Conservation (phyloP, 129 eudicot species). For the Chrysanthemum seticuspe region DNA sequence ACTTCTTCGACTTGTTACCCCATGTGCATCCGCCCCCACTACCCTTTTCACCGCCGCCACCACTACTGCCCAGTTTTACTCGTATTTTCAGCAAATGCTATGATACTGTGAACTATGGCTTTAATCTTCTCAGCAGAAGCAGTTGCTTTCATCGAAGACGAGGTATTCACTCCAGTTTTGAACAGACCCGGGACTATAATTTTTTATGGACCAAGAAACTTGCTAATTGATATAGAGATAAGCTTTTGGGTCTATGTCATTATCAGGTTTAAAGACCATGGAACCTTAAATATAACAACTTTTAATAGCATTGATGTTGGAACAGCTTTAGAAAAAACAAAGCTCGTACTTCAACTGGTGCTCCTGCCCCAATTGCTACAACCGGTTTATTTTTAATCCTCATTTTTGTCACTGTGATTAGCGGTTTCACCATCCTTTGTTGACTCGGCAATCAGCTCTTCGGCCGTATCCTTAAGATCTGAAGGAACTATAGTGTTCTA, state of each 20-base stretch:
- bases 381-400: conserved; percentile 61
- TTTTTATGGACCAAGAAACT: conserved; percentile 67
- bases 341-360: conserved; percentile 76
- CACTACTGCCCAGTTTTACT: too few species aligned
- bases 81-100: too few species aligned
- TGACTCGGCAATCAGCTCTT: conserved; percentile 49
- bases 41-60: conserved; percentile 9
- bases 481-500: conserved; percentile 68
- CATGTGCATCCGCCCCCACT: conserved; percentile 43
- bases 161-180: conserved; percentile 53
- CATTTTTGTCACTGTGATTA: conserved; percentile 40
- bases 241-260: conserved; percentile 68
- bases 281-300: conserved; percentile 56
- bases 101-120: too few species aligned
- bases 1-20: conserved; percentile 76
- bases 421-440: conserved; percentile 33
- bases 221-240: conserved; percentile 51
- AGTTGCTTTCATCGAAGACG: too few species aligned
- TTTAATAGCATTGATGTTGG: conserved; percentile 72
- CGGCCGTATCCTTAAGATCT: conserved; percentile 50
- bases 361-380: conserved; percentile 96
- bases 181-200: conserved; percentile 46
- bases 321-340: conserved; percentile 73
- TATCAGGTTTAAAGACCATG: conserved; percentile 60
- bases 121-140: too few species aligned